Conservation (phyloP, 176 grass and related monocot genomes). For the Guadua angustifolia region DNA sequence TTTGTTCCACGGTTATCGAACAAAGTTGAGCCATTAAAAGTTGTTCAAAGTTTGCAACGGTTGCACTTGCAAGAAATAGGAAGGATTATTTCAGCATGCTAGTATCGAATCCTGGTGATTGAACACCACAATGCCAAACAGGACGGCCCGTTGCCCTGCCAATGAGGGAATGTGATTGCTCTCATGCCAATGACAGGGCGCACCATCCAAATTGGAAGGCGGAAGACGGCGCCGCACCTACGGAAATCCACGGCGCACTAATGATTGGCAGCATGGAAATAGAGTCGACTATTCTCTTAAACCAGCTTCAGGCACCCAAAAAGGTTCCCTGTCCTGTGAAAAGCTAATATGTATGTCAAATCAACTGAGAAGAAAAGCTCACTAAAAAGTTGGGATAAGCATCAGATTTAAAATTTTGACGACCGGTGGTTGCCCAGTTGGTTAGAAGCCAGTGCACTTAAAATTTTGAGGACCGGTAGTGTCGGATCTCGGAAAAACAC, state of each 20-base stretch:
- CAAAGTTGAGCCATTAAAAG: too few species aligned
- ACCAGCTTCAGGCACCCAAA: background rate
- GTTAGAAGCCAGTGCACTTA: too few species aligned
- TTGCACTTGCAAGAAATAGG: too few species aligned
- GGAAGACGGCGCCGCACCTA: background rate
- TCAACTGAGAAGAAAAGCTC: background rate
- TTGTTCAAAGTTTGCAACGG: too few species aligned
- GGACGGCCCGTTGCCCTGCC: conserved; percentile 2
- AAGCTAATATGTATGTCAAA: background rate
- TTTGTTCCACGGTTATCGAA: too few species aligned
- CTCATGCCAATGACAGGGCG: background rate
- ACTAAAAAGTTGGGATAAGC: background rate
- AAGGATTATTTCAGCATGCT: too few species aligned
- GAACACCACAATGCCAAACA: background rate
- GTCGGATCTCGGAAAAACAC: too few species aligned
- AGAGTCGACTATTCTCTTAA: background rate
- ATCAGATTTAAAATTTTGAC: too few species aligned
- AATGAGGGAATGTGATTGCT: background rate
- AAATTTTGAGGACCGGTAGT: too few species aligned
- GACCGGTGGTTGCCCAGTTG: too few species aligned
- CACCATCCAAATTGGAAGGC: conserved; percentile 1
- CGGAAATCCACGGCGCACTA: background rate
- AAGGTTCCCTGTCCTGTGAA: background rate
- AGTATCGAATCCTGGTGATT: background rate
- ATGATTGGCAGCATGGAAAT: background rate